Evolutionary conservation across 768 basidiomycete species (phyloP).

Genomic region (Boletus edulis): DNA sequence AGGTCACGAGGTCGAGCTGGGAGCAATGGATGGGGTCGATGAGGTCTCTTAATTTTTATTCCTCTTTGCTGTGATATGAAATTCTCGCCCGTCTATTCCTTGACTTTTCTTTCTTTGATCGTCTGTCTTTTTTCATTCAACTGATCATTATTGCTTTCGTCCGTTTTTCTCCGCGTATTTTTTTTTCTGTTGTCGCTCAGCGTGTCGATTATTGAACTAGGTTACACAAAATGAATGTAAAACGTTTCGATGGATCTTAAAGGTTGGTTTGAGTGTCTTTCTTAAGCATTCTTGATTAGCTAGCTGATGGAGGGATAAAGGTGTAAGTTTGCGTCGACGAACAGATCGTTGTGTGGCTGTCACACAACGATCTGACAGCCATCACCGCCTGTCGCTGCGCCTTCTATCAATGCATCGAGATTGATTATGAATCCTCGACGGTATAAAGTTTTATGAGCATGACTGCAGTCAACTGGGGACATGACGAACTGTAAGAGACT

Average conservation of each 20-base stretch:
- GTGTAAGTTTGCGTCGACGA: conserved; percentile 5
- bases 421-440: conserved; percentile 12
- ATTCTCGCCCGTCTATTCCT: conserved; percentile 3
- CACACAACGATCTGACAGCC: too few relatives aligned
- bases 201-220: conserved; percentile 9
- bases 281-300: neutral
- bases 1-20: conserved; percentile 33
- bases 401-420: neutral
- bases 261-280: neutral
- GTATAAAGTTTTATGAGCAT: conserved; percentile 14
- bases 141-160: conserved; percentile 36
- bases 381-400: too few relatives aligned
- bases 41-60: conserved; percentile 9
- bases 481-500: too few relatives aligned
- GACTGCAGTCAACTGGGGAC: too few relatives aligned
- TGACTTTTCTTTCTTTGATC: neutral
- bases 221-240: conserved; percentile 10
- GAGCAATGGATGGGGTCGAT: conserved; percentile 37
- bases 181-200: conserved; percentile 2
- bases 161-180: neutral
- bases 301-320: conserved; percentile 6
- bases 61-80: conserved; percentile 10
- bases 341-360: too few relatives aligned
- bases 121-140: conserved; percentile 5
- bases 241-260: neutral